Evolutionary conservation across 2,329 filamentous ascomycete species (phyloP).

Genomic region (Ascochyta lentis): DNA sequence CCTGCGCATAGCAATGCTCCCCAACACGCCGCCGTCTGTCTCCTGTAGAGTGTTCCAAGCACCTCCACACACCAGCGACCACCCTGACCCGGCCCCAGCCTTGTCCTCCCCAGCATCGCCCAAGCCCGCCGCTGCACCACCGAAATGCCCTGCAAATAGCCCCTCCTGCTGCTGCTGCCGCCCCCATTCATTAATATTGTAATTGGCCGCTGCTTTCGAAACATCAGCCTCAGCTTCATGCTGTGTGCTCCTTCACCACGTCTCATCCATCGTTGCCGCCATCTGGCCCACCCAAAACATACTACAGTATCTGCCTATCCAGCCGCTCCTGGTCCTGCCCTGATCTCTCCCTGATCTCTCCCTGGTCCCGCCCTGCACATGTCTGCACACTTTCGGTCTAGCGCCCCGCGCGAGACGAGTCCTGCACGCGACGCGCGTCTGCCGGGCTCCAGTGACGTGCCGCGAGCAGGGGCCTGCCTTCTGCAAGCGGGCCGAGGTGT

Average conservation of each 20-base stretch:
- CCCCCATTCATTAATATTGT: background rate
- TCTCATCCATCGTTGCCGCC: background rate
- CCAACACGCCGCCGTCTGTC: slow-evolving; percentile 10
- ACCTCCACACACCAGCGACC: slow-evolving; percentile 1
- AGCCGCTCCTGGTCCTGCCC: too few relatives aligned
- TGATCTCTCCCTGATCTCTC: too few relatives aligned
- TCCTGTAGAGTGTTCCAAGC: slow-evolving; percentile 12
- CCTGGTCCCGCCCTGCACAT: too few relatives aligned
- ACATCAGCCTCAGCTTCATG: slow-evolving; percentile 11
- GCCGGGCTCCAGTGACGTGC: too few relatives aligned
- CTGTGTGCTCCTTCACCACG: slow-evolving; percentile 3
- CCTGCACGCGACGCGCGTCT: slow-evolving; percentile 6
- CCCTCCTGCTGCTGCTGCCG: slow-evolving; percentile 1
- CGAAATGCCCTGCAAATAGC: slow-evolving; percentile 14
- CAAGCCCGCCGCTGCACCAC: background rate
- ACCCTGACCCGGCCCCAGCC: slow-evolving; percentile 6
- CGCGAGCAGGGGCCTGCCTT: background rate
- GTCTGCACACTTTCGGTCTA: background rate
- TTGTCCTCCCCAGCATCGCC: background rate
- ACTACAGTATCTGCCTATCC: too few relatives aligned
- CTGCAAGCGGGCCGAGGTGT: background rate
- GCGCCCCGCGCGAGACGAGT: background rate
- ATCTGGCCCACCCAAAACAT: background rate
- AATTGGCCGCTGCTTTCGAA: slow-evolving; percentile 25
- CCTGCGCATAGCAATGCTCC: background rate